These are phyloP conservation scores for Tilletiaria anomala DNA, from an alignment of 1,284 basidiomycete genomes.

Conservation along the genomic window DNA sequence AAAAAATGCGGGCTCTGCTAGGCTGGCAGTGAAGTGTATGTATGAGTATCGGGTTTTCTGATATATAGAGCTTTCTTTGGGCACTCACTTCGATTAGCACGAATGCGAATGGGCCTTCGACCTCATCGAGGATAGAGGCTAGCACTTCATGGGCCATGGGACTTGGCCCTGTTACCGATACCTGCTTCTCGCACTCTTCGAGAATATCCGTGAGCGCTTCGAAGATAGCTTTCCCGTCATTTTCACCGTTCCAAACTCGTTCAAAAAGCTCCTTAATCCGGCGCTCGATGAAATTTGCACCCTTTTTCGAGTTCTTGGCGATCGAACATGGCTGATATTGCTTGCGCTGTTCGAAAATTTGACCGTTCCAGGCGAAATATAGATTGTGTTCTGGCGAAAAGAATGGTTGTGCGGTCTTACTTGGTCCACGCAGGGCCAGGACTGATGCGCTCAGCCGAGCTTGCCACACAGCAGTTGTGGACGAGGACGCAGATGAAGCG, in stretches of 20 bases:
- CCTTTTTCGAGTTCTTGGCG: background rate
- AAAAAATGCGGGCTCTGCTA: constrained; percentile 48
- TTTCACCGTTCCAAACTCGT: too few relatives aligned
- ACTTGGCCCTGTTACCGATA: too few relatives aligned
- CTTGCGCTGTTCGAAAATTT: constrained; percentile 25
- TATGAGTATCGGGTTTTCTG: constrained; percentile 4
- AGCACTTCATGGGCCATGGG: too few relatives aligned
- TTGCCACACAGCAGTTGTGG: background rate
- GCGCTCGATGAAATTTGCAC: too few relatives aligned
- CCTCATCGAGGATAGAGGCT: constrained; percentile 3
- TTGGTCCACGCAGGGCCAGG: constrained; percentile 23
- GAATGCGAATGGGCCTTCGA: constrained; percentile 33
- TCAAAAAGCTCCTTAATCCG: too few relatives aligned
- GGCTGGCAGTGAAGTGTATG: constrained; percentile 41
- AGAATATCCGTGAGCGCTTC: background rate
- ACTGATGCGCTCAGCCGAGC: constrained; percentile 7
- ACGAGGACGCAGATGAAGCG: background rate
- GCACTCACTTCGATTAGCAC: constrained; percentile 20
- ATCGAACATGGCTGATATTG: too few relatives aligned
- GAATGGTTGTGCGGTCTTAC: constrained; percentile 19
- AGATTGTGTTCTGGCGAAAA: constrained; percentile 5
- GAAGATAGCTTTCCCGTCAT: constrained; percentile 1
- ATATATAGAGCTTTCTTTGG: background rate
- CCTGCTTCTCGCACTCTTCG: background rate
- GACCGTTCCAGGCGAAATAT: constrained; percentile 30